Conservation (phyloP, 208 protist species). For the Leishmania arabica region DNA sequence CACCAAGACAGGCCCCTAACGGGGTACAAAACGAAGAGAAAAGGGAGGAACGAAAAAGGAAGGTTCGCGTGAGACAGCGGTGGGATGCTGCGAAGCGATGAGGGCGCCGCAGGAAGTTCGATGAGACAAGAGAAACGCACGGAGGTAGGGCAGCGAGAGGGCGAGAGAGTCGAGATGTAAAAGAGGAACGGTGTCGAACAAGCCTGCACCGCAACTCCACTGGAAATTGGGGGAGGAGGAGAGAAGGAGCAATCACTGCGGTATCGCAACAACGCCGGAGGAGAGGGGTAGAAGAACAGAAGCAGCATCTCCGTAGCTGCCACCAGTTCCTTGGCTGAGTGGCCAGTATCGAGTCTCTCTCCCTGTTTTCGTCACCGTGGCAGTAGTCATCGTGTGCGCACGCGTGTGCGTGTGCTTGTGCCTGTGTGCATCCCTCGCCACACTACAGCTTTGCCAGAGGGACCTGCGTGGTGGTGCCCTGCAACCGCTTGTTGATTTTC, state of each 20-base stretch:
- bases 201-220: background rate
- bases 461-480: background rate
- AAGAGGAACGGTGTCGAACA: background rate
- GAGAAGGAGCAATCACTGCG: background rate
- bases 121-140: background rate
- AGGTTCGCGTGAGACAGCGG: background rate
- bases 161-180: background rate
- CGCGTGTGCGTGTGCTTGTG: background rate
- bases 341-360: background rate
- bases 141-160: background rate
- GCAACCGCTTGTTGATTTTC: constrained; percentile 33
- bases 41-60: constrained; percentile 4
- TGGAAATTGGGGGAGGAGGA: background rate
- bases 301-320: background rate
- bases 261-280: background rate
- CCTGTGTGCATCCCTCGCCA: background rate
- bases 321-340: background rate
- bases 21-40: background rate
- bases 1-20: background rate
- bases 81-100: background rate
- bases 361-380: too few species aligned
- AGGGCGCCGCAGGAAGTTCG: constrained; percentile 11
- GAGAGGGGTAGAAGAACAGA: background rate
- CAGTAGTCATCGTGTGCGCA: background rate
- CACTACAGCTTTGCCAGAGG: constrained; percentile 21